These are phyloP conservation scores for Neolecta irregularis DNA, from an alignment of 1,139 yeast species.

Conservation along the genomic window DNA sequence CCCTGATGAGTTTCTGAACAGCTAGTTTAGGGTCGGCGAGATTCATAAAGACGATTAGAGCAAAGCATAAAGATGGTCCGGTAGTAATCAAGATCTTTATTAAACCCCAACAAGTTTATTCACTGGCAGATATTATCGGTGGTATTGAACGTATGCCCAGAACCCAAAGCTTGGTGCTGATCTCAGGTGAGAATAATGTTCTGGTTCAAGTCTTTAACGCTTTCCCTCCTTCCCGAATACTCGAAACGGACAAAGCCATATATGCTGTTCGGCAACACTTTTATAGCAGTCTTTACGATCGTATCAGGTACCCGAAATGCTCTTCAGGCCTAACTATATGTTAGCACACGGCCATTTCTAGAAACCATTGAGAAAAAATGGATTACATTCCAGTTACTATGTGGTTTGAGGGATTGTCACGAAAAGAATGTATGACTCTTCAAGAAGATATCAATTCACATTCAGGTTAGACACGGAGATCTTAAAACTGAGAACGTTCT, in stretches of 20 bases:
- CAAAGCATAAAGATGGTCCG: constrained; percentile 44
- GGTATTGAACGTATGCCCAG: constrained; percentile 1
- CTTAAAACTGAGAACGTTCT: constrained; percentile 77
- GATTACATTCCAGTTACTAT: constrained; percentile 64
- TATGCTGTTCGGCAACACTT: constrained; percentile 73
- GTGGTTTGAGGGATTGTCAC: constrained; percentile 51
- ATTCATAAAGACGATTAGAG: constrained; percentile 73
- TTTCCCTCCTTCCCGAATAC: constrained; percentile 52
- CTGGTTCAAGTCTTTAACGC: constrained; percentile 37
- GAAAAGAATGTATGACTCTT: constrained; percentile 31
- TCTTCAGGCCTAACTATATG: constrained; percentile 4
- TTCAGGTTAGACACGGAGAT: constrained; percentile 53
- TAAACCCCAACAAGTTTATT: constrained; percentile 36
- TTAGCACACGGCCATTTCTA: constrained; percentile 69
- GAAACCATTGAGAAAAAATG: constrained; percentile 71
- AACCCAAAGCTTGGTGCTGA: not conserved
- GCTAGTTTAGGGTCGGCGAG: constrained; percentile 60
- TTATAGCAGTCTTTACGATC: constrained; percentile 64
- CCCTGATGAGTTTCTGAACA: not conserved
- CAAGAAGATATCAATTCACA: constrained; percentile 1
- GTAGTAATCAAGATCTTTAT: constrained; percentile 68
- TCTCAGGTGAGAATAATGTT: constrained; percentile 5
- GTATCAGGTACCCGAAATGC: constrained; percentile 36
- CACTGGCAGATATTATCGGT: constrained; percentile 1
- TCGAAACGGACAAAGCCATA: constrained; percentile 87